Base-by-base conservation (phyloP, 2,329 filamentous ascomycete genomes). In the Fusarium sambucinum region DNA sequence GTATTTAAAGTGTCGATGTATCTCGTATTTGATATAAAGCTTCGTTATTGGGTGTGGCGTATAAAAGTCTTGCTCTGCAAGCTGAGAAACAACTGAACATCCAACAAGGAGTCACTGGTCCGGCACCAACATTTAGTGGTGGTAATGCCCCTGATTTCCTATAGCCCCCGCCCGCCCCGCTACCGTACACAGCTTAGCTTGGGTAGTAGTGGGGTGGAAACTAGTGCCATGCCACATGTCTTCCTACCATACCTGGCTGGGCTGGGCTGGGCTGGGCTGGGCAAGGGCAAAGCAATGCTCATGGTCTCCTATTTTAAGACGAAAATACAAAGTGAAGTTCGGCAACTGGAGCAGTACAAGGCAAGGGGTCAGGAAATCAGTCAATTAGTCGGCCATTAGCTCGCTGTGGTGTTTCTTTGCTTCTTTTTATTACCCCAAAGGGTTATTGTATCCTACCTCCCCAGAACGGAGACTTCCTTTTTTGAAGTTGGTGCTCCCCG, bases 401-500 rank as follows among this genome's bases (percentile, higher is more conserved):
- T 45, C 21, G 42, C 53, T 47, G 35, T 50, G 27, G 59, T 66
- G 29, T 48, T 50, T 63, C 46, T n/a, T 64, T 37, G n/a, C 25
- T 57, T 41, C 41, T 32, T 48, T 55, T 33, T 48, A 59, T 51
- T 51, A 51, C 66, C 66, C 61, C 40, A 53, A 25, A 42, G 55
- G 60, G 61, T 62, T 42, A 44, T 29, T 55, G 41, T 62, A 62
- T 62, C 59, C 41, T 53, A 33, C 47, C 42, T 48, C 53, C 55
- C 37, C 60, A 64, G 33, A 38, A 66, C 61, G 52, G 60, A 66
- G 41, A 68, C 52, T 68, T 69, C 50, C 65, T 58, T 67, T 62
- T 58, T 56, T 52, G 56, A 69, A 59, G 32, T 33, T 44, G 55
- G 42, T 66, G 38, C 66, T 66, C 56, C 66, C 66, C 62, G 44